Conservation (phyloP, 179 eudicot species). For the Silene vulgaris region DNA sequence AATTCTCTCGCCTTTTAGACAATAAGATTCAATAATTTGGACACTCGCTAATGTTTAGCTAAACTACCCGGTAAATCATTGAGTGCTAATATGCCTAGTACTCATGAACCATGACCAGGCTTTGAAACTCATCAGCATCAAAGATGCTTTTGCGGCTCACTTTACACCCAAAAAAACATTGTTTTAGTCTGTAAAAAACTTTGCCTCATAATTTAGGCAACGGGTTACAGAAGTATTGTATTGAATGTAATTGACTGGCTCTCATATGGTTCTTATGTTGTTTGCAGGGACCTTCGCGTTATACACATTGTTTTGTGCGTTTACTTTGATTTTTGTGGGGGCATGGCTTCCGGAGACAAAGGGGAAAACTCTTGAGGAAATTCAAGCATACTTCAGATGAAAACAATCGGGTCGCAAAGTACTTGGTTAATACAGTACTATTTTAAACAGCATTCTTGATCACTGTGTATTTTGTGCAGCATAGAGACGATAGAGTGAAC, state of each 20-base stretch:
- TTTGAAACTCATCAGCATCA: too few species aligned
- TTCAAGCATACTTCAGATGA: constrained; percentile 42
- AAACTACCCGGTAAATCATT: not conserved
- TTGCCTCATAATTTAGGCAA: not conserved
- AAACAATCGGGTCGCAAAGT: not conserved
- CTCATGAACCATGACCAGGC: too few species aligned
- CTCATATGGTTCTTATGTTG: not conserved
- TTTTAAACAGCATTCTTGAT: constrained; percentile 2
- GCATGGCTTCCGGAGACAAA: constrained; percentile 46
- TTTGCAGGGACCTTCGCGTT: constrained; percentile 37
- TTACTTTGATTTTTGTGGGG: constrained; percentile 33
- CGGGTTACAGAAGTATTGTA: not conserved
- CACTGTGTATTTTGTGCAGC: constrained; percentile 28
- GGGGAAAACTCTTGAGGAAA: constrained; percentile 43
- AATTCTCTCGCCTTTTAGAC: not conserved
- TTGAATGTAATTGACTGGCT: not conserved
- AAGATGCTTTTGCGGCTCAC: too few species aligned
- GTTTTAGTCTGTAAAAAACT: too few species aligned
- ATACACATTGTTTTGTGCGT: constrained; percentile 31
- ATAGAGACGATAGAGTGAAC: too few species aligned
- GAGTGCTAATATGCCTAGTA: too few species aligned
- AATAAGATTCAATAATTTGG: not conserved
- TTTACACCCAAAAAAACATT: not conserved
- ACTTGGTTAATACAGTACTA: constrained; percentile 2
- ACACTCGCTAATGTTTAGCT: not conserved